Base-by-base conservation (phyloP, 352 stramenopile genomes). In the Globisporangium nagaii region DNA sequence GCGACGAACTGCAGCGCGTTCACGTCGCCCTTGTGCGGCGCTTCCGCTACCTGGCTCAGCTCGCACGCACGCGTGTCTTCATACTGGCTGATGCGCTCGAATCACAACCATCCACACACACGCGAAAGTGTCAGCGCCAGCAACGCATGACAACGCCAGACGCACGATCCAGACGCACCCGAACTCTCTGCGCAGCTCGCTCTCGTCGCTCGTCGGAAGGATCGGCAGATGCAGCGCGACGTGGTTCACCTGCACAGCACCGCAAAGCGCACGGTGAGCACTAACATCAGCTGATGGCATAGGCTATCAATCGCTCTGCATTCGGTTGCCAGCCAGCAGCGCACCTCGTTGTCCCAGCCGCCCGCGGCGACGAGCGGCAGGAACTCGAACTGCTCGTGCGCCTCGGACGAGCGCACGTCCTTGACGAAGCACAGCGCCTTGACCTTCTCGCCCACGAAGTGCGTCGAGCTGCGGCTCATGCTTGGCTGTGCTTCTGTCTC, bases 361-460 rank as follows among this genome's bases (percentile, higher is more conserved):
- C 80, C 80, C 1, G 70, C 63, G 5, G 71, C 80, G 34, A 90
- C 47, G 39, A 88, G 55, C 50, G 80, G 80, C 28, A 90, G 66
- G 39, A 71, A 47, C 19, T 79, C 63, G 20, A 44, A 47, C 45
- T 68, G 65, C 12, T 72, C 59, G 17, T 62, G 45, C 10, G 62
- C 61, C 40, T 80, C 66, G 4, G 65, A 65, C n/a, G 55, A 71
- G 36, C 56, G 66, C 24, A 83, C 70, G 59, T 86, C 75, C 48
- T 73, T 83, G 47, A 88, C 62, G 40, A 88, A 76, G 57, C 71
- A 84, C 46, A 90, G 44, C 39, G 79, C 66, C 35, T 70, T 67
- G 27, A 84, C 65, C 60, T 84, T 86, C 54, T 86, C 77, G 43
- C 65, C 64, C 56, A 86, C 70, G 44, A 86, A 86, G 61, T 86